Conservation (phyloP, 768 basidiomycete genomes). For the Pulveroboletus sp. region DNA sequence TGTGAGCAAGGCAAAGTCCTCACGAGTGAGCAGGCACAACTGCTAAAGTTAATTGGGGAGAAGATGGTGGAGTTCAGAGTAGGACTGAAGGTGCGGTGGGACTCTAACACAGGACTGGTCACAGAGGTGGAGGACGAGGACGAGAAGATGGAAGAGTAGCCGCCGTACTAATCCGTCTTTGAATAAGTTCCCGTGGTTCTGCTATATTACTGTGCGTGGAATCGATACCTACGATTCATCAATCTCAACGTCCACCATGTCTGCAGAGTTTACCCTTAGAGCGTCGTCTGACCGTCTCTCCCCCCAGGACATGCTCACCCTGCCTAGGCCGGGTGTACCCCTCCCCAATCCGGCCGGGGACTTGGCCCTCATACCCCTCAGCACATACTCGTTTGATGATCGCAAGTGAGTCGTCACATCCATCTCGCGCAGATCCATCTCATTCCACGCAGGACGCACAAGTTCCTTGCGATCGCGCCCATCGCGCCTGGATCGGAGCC, state of each 20-base stretch:
- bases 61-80: slow-evolving; percentile 86
- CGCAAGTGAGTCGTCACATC: slow-evolving; percentile 54
- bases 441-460: slow-evolving; percentile 55
- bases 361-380: slow-evolving; percentile 62
- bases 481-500: slow-evolving; percentile 50
- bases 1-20: slow-evolving; percentile 81
- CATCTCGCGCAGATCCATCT: background rate
- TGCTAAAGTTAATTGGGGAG: slow-evolving; percentile 88
- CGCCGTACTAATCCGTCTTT: slow-evolving; percentile 2
- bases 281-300: slow-evolving; percentile 59
- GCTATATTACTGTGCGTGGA: slow-evolving; percentile 3
- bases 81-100: slow-evolving; percentile 70
- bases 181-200: background rate
- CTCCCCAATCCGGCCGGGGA: slow-evolving; percentile 68
- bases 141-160: slow-evolving; percentile 49
- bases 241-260: slow-evolving; percentile 25
- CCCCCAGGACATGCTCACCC: slow-evolving; percentile 66
- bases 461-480: slow-evolving; percentile 61
- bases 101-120: slow-evolving; percentile 63
- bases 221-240: slow-evolving; percentile 3
- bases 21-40: slow-evolving; percentile 84
- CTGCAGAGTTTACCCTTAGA: slow-evolving; percentile 54
- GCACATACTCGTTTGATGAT: slow-evolving; percentile 68
- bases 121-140: slow-evolving; percentile 51
- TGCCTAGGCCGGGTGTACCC: slow-evolving; percentile 65